These are phyloP conservation scores for Rhinocladiella similis DNA, from an alignment of 2,329 filamentous ascomycete genomes.

Conservation along the genomic window DNA sequence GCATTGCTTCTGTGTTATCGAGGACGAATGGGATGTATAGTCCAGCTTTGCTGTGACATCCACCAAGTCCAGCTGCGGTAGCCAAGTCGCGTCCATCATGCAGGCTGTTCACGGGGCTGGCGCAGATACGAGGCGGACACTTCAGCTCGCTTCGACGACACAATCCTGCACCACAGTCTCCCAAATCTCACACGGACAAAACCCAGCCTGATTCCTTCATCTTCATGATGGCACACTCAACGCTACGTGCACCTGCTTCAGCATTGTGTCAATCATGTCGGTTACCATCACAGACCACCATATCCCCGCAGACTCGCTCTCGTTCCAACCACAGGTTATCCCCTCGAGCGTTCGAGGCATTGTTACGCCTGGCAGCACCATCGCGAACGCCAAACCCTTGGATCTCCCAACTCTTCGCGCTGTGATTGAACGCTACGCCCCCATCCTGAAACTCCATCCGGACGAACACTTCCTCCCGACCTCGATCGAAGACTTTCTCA, in stretches of 20 bases:
- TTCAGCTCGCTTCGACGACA: neutral
- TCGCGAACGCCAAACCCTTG: constrained; percentile 9
- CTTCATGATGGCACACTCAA: too few relatives aligned
- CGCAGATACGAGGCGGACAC: neutral
- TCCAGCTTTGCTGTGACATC: too few relatives aligned
- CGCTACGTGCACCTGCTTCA: too few relatives aligned
- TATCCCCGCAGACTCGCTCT: neutral
- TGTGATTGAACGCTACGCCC: constrained; percentile 10
- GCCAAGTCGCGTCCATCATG: neutral
- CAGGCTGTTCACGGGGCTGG: neutral
- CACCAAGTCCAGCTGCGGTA: too few relatives aligned
- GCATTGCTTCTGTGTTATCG: too few relatives aligned
- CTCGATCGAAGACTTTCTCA: constrained; percentile 15
- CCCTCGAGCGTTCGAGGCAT: constrained; percentile 12
- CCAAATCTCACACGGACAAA: too few relatives aligned
- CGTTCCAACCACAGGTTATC: neutral
- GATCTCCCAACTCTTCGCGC: constrained; percentile 4
- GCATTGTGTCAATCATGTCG: neutral
- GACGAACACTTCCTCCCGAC: constrained; percentile 12
- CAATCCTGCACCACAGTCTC: neutral
- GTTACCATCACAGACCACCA: neutral
- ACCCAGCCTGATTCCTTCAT: too few relatives aligned
- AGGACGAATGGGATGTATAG: too few relatives aligned
- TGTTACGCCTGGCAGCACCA: constrained; percentile 9
- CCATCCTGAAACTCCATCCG: constrained; percentile 13